Base-by-base conservation (phyloP, 2,329 filamentous ascomycete genomes). In the Xylariaceae sp. region DNA sequence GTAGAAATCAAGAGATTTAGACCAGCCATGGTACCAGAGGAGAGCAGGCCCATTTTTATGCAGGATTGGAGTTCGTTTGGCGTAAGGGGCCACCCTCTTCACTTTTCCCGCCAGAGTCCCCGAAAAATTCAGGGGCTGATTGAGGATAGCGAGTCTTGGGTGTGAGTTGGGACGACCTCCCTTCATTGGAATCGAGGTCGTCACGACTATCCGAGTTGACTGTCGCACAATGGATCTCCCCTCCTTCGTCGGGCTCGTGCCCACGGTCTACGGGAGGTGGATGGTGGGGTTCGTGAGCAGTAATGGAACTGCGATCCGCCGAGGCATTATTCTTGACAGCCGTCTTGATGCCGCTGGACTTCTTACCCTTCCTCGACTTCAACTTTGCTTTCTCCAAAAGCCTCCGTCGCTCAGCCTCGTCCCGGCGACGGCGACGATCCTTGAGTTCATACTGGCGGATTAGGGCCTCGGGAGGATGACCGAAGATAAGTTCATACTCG, bases 401-500 rank as follows among this genome's bases (percentile, higher is more conserved):
- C 34, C 89, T 74, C 46, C 83, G 80, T 56, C 90, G 85, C 62
- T 96, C 88, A n/a, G 85, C 87, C 50, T 90, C 73, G 48, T 89
- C 79, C 54, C 87, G 86, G 34, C 88, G 82, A 59, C 87, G 81
- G 44, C 85, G 83, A 24, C 88, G 81, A 57, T 96, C 92, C 61
- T 95, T 96, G 59, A 90, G 85, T 65, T 98, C 92, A 58, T 97
- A 98, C 46, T 88, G 81, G 28, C 86, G 78, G 47, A 97, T 94
- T 38, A 98, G 67, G 34, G 88, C 88, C 52, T 78, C 75, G 0
- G 92, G 92, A 2, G 85, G 85, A 36, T 74, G 74, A n/a, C 90
- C 90, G 59, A 95, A 97, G 34, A 98, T 96, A 36, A 80, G 79
- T 64, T 97, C 90, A 59, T 96, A 98, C 62, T 98, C 92, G 68